phyloP scores from a whole-genome alignment of 2,329 filamentous ascomycete species.

The Massarina eburnea region DNA sequence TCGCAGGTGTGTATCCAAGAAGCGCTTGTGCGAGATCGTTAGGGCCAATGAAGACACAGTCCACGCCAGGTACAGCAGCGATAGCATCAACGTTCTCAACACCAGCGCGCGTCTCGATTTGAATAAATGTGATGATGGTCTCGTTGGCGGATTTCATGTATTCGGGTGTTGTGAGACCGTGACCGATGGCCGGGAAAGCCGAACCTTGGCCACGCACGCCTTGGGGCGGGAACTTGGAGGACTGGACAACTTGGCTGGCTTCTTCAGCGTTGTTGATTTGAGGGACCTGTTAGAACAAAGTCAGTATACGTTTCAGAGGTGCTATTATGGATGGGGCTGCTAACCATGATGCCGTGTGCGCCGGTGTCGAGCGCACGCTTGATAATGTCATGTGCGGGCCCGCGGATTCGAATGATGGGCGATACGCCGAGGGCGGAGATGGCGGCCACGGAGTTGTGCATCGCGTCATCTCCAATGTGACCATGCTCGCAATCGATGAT shows the following conservation, averaged over 20 bases:
- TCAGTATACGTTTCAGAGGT: too few relatives aligned
- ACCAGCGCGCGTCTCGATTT: constrained; percentile 68
- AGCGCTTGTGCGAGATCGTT: constrained; percentile 61
- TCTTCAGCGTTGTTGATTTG: constrained; percentile 57
- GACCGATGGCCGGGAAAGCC: constrained; percentile 54
- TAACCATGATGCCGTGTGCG: constrained; percentile 60
- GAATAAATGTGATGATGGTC: constrained; percentile 64
- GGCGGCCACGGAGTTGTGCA: constrained; percentile 61
- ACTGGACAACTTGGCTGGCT: constrained; percentile 45
- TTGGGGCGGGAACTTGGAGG: constrained; percentile 59
- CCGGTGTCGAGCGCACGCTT: constrained; percentile 61
- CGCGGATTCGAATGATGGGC: constrained; percentile 59
- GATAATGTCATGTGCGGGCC: constrained; percentile 48
- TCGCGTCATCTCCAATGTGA: constrained; percentile 56
- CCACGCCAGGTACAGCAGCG: constrained; percentile 60
- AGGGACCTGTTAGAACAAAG: too few relatives aligned
- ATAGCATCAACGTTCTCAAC: constrained; percentile 63
- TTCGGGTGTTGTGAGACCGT: constrained; percentile 53
- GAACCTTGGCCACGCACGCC: constrained; percentile 60
- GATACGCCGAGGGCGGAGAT: constrained; percentile 59
- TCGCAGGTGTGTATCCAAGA: constrained; percentile 61
- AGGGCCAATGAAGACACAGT: constrained; percentile 66
- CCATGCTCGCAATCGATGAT: constrained; percentile 63
- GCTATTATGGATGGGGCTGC: too few relatives aligned
- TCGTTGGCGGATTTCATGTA: constrained; percentile 61